Conservation (phyloP, 169 alveolate genomes). For the Plasmodium yoelii region DNA sequence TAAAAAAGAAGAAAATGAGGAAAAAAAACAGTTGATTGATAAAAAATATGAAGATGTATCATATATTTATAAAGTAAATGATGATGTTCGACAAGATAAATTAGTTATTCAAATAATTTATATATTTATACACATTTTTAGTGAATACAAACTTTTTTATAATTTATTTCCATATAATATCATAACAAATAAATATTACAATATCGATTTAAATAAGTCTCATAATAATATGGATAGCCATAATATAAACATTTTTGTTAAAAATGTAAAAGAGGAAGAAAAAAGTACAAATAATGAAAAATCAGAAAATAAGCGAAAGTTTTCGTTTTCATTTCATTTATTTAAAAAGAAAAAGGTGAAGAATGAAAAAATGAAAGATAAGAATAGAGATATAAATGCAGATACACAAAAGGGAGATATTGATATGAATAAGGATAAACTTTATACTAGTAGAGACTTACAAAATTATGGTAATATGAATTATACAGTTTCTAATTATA, state of each 20-base stretch:
- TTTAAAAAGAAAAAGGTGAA: constrained; percentile 20
- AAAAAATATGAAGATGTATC: constrained; percentile 58
- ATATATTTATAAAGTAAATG: constrained; percentile 89
- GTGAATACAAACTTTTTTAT: constrained; percentile 83
- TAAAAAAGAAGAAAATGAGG: background rate
- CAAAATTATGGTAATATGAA: background rate
- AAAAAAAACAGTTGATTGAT: background rate
- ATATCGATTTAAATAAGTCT: constrained; percentile 36
- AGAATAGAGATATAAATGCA: background rate
- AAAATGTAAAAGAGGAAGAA: background rate
- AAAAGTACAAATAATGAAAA: constrained; percentile 20
- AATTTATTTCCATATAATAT: constrained; percentile 82
- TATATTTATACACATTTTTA: constrained; percentile 82
- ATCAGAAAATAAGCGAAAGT: constrained; percentile 78
- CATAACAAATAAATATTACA: constrained; percentile 76
- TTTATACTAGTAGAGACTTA: background rate
- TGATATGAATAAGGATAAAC: background rate
- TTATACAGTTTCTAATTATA: background rate
- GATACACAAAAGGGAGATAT: background rate
- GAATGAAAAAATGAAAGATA: background rate
- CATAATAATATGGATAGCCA: background rate
- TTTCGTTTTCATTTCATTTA: constrained; percentile 62
- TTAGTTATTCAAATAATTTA: constrained; percentile 86
- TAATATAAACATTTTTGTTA: background rate
- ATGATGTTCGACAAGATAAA: constrained; percentile 90